These are phyloP conservation scores for Melastoma candidum DNA, from an alignment of 441 rosid species.

Conservation along the genomic window DNA sequence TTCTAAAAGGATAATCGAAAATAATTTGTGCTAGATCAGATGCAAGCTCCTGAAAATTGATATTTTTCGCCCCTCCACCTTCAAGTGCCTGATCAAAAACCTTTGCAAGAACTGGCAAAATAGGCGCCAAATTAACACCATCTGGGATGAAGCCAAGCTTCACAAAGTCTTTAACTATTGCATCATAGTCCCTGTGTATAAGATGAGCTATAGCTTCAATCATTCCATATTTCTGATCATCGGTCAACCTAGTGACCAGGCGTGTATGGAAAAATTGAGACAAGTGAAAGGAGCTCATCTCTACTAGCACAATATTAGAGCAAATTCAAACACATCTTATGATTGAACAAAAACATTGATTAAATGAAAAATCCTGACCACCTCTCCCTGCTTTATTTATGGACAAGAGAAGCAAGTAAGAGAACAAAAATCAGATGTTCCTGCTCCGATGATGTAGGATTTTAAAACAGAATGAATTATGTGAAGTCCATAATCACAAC, in stretches of 20 bases:
- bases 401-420: too few species aligned
- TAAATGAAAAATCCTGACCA: too few species aligned
- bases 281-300: not conserved
- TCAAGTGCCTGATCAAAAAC: conserved; percentile 99
- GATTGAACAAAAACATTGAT: too few species aligned
- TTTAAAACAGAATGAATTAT: too few species aligned
- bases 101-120: conserved; percentile 88
- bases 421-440: too few species aligned
- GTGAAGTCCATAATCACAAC: too few species aligned
- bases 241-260: conserved; percentile 82
- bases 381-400: too few species aligned
- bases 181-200: conserved; percentile 84
- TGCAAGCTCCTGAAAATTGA: conserved; percentile 95
- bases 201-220: conserved; percentile 97
- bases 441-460: too few species aligned
- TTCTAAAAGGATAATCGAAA: conserved; percentile 95
- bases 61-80: conserved; percentile 94
- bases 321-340: not conserved
- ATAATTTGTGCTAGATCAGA: conserved; percentile 95
- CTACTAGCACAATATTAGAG: not conserved
- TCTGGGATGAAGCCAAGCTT: conserved; percentile 92
- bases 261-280: conserved; percentile 31
- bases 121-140: conserved; percentile 96
- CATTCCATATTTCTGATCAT: conserved; percentile 99
- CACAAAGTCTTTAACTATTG: conserved; percentile 92